Percentiles rank a stretch among this genome's conserved stretches.
Conservation (phyloP, 768 basidiomycete species). For the Rossbeevera mucosa region DNA sequence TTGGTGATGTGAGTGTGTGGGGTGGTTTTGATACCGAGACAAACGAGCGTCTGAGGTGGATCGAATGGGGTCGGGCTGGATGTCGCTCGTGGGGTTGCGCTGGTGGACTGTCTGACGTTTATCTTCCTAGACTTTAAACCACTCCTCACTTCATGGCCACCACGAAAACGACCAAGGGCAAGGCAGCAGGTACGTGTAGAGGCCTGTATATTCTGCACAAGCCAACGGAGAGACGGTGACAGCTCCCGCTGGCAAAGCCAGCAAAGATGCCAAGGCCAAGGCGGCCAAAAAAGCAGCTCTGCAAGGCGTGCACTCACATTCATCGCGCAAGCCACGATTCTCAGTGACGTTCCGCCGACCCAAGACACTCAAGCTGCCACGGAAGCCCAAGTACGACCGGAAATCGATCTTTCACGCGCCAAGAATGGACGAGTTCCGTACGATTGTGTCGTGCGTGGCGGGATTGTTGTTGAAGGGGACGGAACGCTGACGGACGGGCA, state of each 20-base stretch:
- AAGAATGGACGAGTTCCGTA: slow-evolving; percentile 95
- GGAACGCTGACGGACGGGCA: slow-evolving; percentile 23
- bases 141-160: slow-evolving; percentile 51
- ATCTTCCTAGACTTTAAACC: slow-evolving; percentile 11
- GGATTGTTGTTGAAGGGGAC: background rate
- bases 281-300: slow-evolving; percentile 95
- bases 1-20: background rate
- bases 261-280: slow-evolving; percentile 71
- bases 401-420: slow-evolving; percentile 90
- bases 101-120: background rate
- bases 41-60: slow-evolving; percentile 17
- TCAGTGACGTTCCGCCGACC: slow-evolving; percentile 95
- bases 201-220: slow-evolving; percentile 27
- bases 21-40: background rate
- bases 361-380: slow-evolving; percentile 81
- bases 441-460: slow-evolving; percentile 75
- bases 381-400: slow-evolving; percentile 91
- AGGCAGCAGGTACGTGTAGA: slow-evolving; percentile 40
- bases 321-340: slow-evolving; percentile 74
- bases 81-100: slow-evolving; percentile 2
- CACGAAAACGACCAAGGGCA: slow-evolving; percentile 64
- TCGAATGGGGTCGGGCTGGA: slow-evolving; percentile 16
- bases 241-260: slow-evolving; percentile 30
- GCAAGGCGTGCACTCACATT: slow-evolving; percentile 75
- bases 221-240: background rate